phyloP scores from a whole-genome alignment of 768 basidiomycete species.

The Pleurotus eryngii region DNA sequence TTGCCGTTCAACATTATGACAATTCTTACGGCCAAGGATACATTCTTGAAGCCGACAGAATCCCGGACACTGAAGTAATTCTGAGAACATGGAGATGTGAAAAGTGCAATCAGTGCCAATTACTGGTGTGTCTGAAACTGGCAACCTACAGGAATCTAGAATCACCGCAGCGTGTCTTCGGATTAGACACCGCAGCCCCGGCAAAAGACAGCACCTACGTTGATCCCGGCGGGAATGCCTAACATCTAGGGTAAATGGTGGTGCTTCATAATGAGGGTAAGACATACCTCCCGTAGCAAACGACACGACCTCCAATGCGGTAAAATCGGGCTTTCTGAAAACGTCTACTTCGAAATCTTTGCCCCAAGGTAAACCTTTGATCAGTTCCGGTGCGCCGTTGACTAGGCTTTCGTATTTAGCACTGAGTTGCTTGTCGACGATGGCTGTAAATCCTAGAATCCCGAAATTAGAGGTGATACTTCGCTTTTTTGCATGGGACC shows the following conservation, averaged over 20 bases:
- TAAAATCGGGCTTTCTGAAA: constrained; percentile 87
- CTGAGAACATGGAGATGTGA: constrained; percentile 22
- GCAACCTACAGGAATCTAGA: constrained; percentile 58
- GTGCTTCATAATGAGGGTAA: background rate
- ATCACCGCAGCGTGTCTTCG: background rate
- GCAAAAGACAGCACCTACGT: constrained; percentile 40
- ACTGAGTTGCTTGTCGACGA: constrained; percentile 81
- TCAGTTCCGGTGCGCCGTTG: constrained; percentile 69
- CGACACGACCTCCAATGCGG: constrained; percentile 75
- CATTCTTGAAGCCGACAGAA: constrained; percentile 84
- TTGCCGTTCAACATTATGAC: background rate
- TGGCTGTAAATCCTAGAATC: constrained; percentile 75
- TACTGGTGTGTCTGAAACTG: no score
- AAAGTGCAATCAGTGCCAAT: no score
- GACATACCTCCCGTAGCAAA: constrained; percentile 78
- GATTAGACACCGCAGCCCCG: background rate
- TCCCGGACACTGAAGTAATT: constrained; percentile 87
- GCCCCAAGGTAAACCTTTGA: constrained; percentile 85
- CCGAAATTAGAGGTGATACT: constrained; percentile 8
- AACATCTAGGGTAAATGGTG: background rate
- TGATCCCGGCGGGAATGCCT: constrained; percentile 88
- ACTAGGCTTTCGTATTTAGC: constrained; percentile 81
- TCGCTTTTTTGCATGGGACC: background rate
- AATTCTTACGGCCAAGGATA: constrained; percentile 65
- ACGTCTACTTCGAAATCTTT: constrained; percentile 60